Conservation (phyloP, 2,329 filamentous ascomycete genomes). For the Fusarium stilboides region DNA sequence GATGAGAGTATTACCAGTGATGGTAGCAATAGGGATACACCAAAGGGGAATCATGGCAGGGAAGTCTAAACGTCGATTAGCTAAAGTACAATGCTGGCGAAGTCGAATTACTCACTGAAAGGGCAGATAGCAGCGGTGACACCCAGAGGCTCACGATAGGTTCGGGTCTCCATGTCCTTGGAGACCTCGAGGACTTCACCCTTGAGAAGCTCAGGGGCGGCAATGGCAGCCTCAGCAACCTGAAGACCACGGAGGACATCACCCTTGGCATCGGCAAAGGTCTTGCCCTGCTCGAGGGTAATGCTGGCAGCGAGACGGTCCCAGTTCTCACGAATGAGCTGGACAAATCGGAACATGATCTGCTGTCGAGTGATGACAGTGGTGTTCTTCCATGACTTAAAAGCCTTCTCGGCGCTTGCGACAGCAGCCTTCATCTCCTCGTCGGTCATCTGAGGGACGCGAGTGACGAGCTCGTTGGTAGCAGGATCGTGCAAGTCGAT, state of each 20-base stretch:
- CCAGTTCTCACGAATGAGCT: constrained; percentile 86
- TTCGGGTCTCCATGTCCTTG: constrained; percentile 91
- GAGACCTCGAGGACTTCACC: constrained; percentile 88
- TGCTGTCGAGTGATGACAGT: constrained; percentile 82
- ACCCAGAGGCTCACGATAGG: constrained; percentile 85
- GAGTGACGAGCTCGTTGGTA: constrained; percentile 87
- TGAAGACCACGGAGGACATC: constrained; percentile 87
- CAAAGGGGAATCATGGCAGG: constrained; percentile 95
- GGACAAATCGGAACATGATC: constrained; percentile 90
- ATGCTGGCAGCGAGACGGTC: constrained; percentile 88
- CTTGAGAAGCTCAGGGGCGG: constrained; percentile 84
- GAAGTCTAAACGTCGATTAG: constrained; percentile 74
- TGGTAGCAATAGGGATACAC: constrained; percentile 87
- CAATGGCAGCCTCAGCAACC: constrained; percentile 87
- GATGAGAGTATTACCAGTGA: constrained; percentile 87
- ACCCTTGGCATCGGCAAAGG: constrained; percentile 84
- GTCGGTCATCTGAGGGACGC: constrained; percentile 86
- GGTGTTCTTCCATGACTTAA: constrained; percentile 79
- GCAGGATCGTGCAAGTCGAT: constrained; percentile 87
- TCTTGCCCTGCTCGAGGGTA: constrained; percentile 91
- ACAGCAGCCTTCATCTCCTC: constrained; percentile 82
- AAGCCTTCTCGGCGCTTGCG: constrained; percentile 82
- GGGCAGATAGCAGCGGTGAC: constrained; percentile 89
- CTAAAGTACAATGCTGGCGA: not conserved
- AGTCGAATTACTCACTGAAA: constrained; percentile 74